A percentile compares a stretch with the other conserved stretches of the same genome.
Evolutionary conservation across 1,284 basidiomycete genomes (phyloP).

Genomic region (Ceratobasidium sp.): DNA sequence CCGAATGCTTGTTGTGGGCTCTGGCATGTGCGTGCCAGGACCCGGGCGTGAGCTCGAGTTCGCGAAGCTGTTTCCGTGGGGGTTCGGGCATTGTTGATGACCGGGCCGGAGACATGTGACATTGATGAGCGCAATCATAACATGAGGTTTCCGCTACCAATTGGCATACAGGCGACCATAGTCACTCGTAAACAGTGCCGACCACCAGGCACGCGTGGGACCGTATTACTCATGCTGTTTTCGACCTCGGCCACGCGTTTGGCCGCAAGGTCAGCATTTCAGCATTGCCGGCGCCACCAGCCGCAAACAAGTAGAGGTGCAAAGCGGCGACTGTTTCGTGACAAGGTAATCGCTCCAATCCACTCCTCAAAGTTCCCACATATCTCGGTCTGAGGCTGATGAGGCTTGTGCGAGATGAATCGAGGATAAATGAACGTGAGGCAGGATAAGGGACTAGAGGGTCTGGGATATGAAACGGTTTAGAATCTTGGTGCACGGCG

Average conservation of each 20-base stretch:
- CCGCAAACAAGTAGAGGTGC: slow-evolving; percentile 69
- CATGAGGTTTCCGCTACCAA: too few species aligned
- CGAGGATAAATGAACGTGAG: slow-evolving; percentile 58
- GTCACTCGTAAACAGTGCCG: too few species aligned
- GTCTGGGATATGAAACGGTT: slow-evolving; percentile 29
- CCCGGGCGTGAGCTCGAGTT: too few species aligned
- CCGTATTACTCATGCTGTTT: slow-evolving; percentile 62
- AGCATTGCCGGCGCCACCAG: slow-evolving; percentile 51
- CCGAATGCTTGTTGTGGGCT: too few species aligned
- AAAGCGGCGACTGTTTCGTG: slow-evolving; percentile 82
- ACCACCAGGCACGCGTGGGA: too few species aligned
- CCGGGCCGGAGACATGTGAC: too few species aligned
- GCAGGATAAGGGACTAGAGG: slow-evolving; percentile 9
- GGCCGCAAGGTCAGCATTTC: slow-evolving; percentile 54
- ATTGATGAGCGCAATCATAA: too few species aligned
- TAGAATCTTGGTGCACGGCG: slow-evolving; percentile 21
- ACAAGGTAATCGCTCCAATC: slow-evolving; percentile 75
- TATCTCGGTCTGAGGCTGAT: slow-evolving; percentile 82
- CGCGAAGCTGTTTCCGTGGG: too few species aligned
- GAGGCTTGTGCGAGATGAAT: too few species aligned
- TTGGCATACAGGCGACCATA: too few species aligned
- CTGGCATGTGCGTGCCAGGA: too few species aligned
- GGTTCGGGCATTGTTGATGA: too few species aligned
- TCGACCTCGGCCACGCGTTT: slow-evolving; percentile 60
- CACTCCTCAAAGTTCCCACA: slow-evolving; percentile 73